A percentile compares a stretch with the other conserved stretches of the same genome.
Evolutionary conservation across 2,329 filamentous ascomycete genomes (phyloP).

Genomic region (Botryosphaeria dothidea): DNA sequence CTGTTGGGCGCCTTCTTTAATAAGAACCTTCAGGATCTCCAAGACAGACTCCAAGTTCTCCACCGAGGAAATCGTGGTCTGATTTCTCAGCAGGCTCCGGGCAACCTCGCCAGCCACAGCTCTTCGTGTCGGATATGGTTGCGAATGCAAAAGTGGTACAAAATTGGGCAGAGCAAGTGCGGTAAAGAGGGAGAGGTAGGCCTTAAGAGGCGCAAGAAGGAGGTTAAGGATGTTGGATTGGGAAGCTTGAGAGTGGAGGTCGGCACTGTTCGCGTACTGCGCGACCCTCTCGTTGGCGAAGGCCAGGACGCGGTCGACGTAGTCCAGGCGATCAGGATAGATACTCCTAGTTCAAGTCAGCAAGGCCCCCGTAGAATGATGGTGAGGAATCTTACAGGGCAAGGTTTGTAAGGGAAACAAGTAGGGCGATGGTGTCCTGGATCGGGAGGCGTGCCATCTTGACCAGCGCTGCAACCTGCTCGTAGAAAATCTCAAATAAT

Average conservation of each 20-base stretch:
- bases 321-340: slow-evolving; percentile 88
- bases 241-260: slow-evolving; percentile 82
- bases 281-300: slow-evolving; percentile 85
- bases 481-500: slow-evolving; percentile 96
- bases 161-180: slow-evolving; percentile 90
- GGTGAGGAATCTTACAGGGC: slow-evolving; percentile 61
- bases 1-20: slow-evolving; percentile 84
- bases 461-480: slow-evolving; percentile 90
- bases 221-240: slow-evolving; percentile 89
- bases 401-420: slow-evolving; percentile 92
- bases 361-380: neutral
- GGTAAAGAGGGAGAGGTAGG: slow-evolving; percentile 95
- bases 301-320: slow-evolving; percentile 89
- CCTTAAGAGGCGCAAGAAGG: slow-evolving; percentile 84
- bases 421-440: slow-evolving; percentile 88
- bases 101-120: slow-evolving; percentile 89
- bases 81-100: slow-evolving; percentile 77
- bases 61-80: slow-evolving; percentile 74
- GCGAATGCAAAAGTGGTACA: slow-evolving; percentile 83
- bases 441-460: slow-evolving; percentile 89
- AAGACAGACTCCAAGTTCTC: slow-evolving; percentile 86
- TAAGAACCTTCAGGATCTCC: slow-evolving; percentile 84
- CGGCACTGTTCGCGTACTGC: slow-evolving; percentile 91
- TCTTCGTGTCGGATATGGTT: slow-evolving; percentile 88
- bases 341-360: slow-evolving; percentile 64